phyloP scores from a whole-genome alignment of 805 yeast species.

The Kazachstania kunashirensis region DNA sequence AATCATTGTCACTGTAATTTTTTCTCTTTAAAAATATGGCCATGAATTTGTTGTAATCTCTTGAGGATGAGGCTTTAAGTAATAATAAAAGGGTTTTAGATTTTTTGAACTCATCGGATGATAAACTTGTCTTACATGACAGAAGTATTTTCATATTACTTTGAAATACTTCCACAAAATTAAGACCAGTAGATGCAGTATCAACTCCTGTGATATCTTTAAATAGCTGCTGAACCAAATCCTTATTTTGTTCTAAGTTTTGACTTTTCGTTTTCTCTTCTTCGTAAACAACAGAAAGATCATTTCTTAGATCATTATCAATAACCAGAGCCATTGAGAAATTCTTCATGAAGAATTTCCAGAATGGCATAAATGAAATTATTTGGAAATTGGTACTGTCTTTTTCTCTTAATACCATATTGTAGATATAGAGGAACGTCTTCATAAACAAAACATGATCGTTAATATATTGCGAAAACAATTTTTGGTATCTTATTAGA shows the following conservation, averaged over 20 bases:
- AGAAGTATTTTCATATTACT: conserved; percentile 20
- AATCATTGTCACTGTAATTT: conserved; percentile 15
- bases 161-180: conserved; percentile 25
- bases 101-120: conserved; percentile 4
- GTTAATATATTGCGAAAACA: conserved; percentile 32
- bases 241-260: conserved; percentile 14
- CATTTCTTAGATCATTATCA: conserved; percentile 22
- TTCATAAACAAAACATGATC: conserved; percentile 30
- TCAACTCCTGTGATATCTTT: conserved; percentile 4
- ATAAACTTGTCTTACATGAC: not conserved
- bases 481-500: conserved; percentile 20
- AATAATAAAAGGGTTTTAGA: conserved; percentile 17
- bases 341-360: conserved; percentile 27
- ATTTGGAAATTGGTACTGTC: conserved; percentile 19
- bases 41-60: conserved; percentile 27
- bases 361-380: conserved; percentile 23
- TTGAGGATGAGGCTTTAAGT: conserved; percentile 14
- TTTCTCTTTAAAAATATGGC: conserved; percentile 26
- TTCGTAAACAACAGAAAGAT: conserved; percentile 21
- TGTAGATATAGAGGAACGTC: conserved; percentile 23
- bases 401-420: conserved; percentile 15
- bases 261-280: conserved; percentile 22
- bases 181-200: not conserved
- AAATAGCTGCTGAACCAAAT: conserved; percentile 10
- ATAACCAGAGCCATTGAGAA: conserved; percentile 22